Evolutionary conservation across 257 asterid genomes (phyloP), one percentile per base, ranked within the genome.

Genomic region (Vinca minor): DNA sequence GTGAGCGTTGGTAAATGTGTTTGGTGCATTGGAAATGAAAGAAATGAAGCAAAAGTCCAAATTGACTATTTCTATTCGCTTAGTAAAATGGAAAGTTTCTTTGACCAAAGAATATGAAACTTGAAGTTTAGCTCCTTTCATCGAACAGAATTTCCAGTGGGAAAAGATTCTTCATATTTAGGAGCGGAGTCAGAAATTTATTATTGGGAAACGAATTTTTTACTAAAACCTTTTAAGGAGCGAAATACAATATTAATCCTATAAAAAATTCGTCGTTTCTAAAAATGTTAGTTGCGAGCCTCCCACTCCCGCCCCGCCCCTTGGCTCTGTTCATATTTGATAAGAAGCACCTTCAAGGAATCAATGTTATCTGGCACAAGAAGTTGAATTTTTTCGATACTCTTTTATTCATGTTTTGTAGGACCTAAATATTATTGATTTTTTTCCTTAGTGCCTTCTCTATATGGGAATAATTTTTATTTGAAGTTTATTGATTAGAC

Each of bases 271-370:
- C n/a, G n/a, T n/a, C n/a, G n/a, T n/a, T n/a, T n/a, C n/a, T n/a
- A n/a, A n/a, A n/a, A n/a, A n/a, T n/a, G n/a, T n/a, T n/a, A n/a
- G n/a, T n/a, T n/a, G n/a, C n/a, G n/a, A n/a, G n/a, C n/a, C n/a
- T n/a, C n/a, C n/a, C n/a, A n/a, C n/a, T n/a, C n/a, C n/a, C n/a
- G n/a, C n/a, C n/a, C n/a, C n/a, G n/a, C n/a, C n/a, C n/a, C n/a
- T n/a, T n/a, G n/a, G n/a, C n/a, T n/a, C n/a, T n/a, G n/a, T n/a
- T n/a, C n/a, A n/a, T n/a, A n/a, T n/a, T n/a, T n/a, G n/a, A n/a
- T n/a, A n/a, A n/a, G n/a, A 57, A 55, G 56, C 63, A 38, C 57
- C 34, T 42, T 23, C 34, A 61, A 74, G 29, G 71, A 70, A 65
- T 68, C 66, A 73, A 65, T 48, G 44, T 53, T 47, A 6, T 44